Conservation (phyloP, 1,284 basidiomycete species). For the Fomitopsis schrenkii region DNA sequence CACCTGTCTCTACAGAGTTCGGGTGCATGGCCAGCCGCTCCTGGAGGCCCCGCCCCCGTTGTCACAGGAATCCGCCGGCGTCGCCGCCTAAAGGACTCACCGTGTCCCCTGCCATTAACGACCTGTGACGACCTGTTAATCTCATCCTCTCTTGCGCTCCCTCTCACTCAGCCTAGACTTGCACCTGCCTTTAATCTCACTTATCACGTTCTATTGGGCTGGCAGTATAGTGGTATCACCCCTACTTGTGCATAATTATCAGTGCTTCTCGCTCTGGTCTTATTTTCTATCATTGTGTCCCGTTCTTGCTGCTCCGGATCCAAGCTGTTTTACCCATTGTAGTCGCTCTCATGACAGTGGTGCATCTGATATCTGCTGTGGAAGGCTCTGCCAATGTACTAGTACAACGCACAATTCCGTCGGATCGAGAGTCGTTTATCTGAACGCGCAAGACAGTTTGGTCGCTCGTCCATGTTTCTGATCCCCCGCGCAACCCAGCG, state of each 20-base stretch:
- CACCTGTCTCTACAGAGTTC: conserved; percentile 90
- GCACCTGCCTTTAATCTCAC: conserved; percentile 5
- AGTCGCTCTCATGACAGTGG: conserved; percentile 1
- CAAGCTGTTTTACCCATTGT: not conserved
- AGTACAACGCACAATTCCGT: not conserved
- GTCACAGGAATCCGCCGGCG: conserved; percentile 18
- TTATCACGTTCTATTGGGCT: conserved; percentile 5
- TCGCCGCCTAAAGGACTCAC: not conserved
- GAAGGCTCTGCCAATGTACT: conserved; percentile 1
- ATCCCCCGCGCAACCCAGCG: too few species aligned
- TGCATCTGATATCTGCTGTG: conserved; percentile 2
- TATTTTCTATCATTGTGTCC: not conserved
- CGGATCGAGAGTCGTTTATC: not conserved
- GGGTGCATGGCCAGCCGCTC: conserved; percentile 58
- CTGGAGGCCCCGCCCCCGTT: conserved; percentile 24
- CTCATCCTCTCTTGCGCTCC: not conserved
- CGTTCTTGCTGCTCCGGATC: not conserved
- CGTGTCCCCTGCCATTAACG: not conserved
- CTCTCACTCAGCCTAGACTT: not conserved
- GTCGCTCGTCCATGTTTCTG: too few species aligned
- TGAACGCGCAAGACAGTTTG: not conserved
- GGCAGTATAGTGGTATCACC: not conserved
- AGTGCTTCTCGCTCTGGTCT: not conserved
- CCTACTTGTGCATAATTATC: not conserved
- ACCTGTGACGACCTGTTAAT: not conserved